These are phyloP conservation scores for Dentipellis fragilis DNA, from an alignment of 768 basidiomycete species.

Conservation along the genomic window DNA sequence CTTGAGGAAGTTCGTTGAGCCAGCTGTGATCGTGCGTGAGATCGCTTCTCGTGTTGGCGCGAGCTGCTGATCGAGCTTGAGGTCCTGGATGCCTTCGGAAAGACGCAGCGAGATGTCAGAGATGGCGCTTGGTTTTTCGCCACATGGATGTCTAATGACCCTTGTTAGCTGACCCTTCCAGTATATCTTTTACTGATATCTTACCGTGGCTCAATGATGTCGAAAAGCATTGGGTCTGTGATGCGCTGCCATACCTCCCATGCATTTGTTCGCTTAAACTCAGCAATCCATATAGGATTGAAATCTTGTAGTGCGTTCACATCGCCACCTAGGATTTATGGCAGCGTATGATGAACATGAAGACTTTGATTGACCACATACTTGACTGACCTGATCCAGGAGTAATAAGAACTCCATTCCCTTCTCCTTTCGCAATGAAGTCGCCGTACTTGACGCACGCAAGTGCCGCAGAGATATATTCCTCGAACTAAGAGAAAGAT, in stretches of 20 bases:
- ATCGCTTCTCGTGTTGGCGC: constrained; percentile 89
- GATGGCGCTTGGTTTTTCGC: constrained; percentile 80
- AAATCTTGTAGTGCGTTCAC: constrained; percentile 65
- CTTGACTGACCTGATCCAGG: constrained; percentile 39
- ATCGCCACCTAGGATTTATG: constrained; percentile 33
- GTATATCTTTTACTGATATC: constrained; percentile 9
- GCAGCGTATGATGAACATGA: not conserved
- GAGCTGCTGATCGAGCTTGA: constrained; percentile 89
- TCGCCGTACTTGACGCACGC: constrained; percentile 86
- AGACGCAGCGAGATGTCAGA: constrained; percentile 88
- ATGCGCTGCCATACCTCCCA: constrained; percentile 84
- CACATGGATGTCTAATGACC: constrained; percentile 75
- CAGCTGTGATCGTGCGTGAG: constrained; percentile 58
- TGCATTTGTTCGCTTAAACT: constrained; percentile 82
- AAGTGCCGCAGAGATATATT: constrained; percentile 85
- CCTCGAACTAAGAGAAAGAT: constrained; percentile 57
- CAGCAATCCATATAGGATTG: constrained; percentile 78
- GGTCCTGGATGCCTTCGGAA: constrained; percentile 88
- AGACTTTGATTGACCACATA: not conserved
- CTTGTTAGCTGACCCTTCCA: not conserved
- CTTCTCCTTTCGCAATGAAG: constrained; percentile 64
- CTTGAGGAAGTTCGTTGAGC: constrained; percentile 77
- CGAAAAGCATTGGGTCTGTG: constrained; percentile 90
- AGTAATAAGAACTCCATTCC: constrained; percentile 52
- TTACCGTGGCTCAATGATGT: constrained; percentile 88